phyloP scores from a whole-genome alignment of 139 green algal genomes.

The Raphidocelis subcapitata region DNA sequence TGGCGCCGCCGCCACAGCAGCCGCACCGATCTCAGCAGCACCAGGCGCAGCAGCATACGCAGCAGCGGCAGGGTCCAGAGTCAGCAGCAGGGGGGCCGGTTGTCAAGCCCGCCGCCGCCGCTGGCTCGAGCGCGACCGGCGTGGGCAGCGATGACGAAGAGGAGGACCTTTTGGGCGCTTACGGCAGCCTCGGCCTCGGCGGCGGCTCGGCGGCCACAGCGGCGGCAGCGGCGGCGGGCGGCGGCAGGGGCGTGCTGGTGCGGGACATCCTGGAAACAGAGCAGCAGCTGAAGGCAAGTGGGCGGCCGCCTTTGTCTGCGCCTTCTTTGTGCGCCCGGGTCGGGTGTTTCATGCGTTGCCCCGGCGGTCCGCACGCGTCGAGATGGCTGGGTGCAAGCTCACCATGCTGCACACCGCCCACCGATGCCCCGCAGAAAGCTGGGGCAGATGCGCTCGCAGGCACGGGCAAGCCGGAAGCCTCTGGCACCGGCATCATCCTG shows the following conservation, averaged over 20 bases:
- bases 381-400: neutral
- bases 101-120: no score
- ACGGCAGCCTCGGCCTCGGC: slow-evolving; percentile 15
- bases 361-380: neutral
- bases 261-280: slow-evolving; percentile 65
- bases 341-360: neutral
- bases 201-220: slow-evolving; percentile 7
- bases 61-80: no score
- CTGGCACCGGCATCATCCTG: slow-evolving; percentile 54
- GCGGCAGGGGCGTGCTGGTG: slow-evolving; percentile 61
- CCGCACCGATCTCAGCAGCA: no score
- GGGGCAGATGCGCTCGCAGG: slow-evolving; percentile 11
- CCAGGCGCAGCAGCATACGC: no score
- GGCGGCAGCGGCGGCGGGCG: slow-evolving; percentile 15
- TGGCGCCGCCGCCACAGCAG: no score
- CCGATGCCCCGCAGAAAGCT: slow-evolving; percentile 6
- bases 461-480: neutral
- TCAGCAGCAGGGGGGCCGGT: no score
- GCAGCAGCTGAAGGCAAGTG: slow-evolving; percentile 53
- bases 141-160: slow-evolving; percentile 48
- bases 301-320: no score
- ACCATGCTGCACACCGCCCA: neutral
- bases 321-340: neutral
- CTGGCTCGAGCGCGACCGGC: neutral
- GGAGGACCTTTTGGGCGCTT: slow-evolving; percentile 16